A percentile compares a stretch with the other conserved stretches of the same genome.
Conservation (phyloP, 2,329 filamentous ascomycete genomes). For the Curvularia spicifera region DNA sequence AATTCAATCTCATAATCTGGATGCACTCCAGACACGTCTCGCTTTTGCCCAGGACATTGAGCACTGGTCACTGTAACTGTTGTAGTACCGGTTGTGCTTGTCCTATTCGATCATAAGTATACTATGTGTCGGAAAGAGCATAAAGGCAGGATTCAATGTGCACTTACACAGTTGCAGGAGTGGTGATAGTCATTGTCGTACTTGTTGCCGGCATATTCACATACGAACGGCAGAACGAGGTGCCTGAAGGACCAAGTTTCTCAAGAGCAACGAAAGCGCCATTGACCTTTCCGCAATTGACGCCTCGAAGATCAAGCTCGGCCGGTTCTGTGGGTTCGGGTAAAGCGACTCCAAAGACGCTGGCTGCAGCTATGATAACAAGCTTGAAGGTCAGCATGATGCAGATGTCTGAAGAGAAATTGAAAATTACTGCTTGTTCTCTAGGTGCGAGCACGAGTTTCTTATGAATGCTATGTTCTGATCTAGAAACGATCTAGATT, state of each 20-base stretch:
- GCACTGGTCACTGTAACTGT: neutral
- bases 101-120: neutral
- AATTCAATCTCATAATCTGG: neutral
- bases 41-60: neutral
- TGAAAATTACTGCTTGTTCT: neutral
- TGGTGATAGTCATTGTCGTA: neutral
- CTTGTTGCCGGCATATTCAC: neutral
- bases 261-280: neutral
- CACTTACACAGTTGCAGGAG: neutral
- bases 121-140: neutral
- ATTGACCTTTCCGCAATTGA: neutral
- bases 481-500: neutral
- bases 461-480: neutral
- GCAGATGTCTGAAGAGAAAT: neutral
- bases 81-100: neutral
- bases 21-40: neutral
- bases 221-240: neutral
- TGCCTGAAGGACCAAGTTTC: neutral
- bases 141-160: neutral
- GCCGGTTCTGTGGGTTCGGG: neutral
- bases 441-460: neutral
- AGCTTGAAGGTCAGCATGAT: neutral
- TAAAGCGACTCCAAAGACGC: neutral
- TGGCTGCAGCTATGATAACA: neutral
- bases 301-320: neutral